A percentile compares a stretch with the other conserved stretches of the same genome.
phyloP scores from a whole-genome alignment of 768 basidiomycete genomes.

The Kondoa malvinella region DNA sequence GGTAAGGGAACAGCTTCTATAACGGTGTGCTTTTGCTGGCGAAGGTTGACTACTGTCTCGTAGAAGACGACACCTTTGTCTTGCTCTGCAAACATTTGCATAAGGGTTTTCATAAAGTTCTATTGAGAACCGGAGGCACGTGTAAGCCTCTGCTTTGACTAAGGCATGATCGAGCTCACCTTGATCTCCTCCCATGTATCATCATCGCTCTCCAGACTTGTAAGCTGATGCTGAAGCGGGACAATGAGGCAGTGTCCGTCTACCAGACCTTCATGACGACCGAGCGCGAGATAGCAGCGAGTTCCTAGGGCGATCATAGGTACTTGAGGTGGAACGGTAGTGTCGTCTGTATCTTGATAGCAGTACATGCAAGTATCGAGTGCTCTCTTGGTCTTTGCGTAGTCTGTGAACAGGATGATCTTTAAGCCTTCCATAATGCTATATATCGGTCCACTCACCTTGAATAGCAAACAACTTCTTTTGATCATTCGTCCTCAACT shows the following conservation, averaged over 20 bases:
- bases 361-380: constrained; percentile 73
- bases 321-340: constrained; percentile 75
- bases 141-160: not conserved
- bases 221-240: constrained; percentile 82
- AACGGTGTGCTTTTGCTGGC: constrained; percentile 72
- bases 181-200: constrained; percentile 95
- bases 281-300: constrained; percentile 76
- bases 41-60: constrained; percentile 75
- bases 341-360: constrained; percentile 41
- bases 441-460: constrained; percentile 39
- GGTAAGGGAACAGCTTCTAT: constrained; percentile 90
- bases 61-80: constrained; percentile 90
- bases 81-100: constrained; percentile 81
- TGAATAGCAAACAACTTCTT: constrained; percentile 93
- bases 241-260: constrained; percentile 87
- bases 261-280: constrained; percentile 68
- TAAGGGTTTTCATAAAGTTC: constrained; percentile 80
- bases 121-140: constrained; percentile 23
- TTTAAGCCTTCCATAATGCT: not conserved
- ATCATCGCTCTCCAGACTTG: constrained; percentile 82
- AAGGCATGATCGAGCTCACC: constrained; percentile 37
- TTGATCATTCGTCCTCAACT: constrained; percentile 91
- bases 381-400: constrained; percentile 81
- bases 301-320: constrained; percentile 82
- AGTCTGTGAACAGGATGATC: constrained; percentile 43